Conservation (phyloP, 2,329 filamentous ascomycete genomes). For the Cytospora chrysosperma region DNA sequence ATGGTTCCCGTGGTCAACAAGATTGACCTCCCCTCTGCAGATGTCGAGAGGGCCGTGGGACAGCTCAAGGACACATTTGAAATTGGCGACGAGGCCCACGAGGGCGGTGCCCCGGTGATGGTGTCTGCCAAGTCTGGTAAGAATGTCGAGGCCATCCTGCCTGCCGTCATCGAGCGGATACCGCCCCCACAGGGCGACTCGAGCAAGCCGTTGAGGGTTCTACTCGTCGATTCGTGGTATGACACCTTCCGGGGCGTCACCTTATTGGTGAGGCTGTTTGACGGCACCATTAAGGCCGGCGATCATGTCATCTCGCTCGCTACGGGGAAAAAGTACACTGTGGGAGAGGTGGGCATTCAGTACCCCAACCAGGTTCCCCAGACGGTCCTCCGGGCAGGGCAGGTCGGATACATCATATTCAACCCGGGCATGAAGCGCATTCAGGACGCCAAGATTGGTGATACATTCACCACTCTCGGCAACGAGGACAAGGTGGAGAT, state of each 20-base stretch:
- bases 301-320: constrained; percentile 86
- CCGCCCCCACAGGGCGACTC: constrained; percentile 76
- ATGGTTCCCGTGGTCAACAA: constrained; percentile 96
- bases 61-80: constrained; percentile 89
- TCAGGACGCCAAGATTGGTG: constrained; percentile 92
- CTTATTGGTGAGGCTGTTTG: constrained; percentile 85
- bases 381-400: constrained; percentile 76
- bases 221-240: constrained; percentile 98
- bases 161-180: constrained; percentile 80
- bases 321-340: constrained; percentile 84
- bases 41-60: constrained; percentile 78
- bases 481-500: constrained; percentile 74
- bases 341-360: constrained; percentile 96
- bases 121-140: constrained; percentile 94
- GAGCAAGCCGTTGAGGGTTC: constrained; percentile 71
- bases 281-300: constrained; percentile 78
- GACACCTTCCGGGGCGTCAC: constrained; percentile 94
- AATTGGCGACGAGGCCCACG: constrained; percentile 65
- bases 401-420: constrained; percentile 96
- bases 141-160: constrained; percentile 80
- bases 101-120: constrained; percentile 49
- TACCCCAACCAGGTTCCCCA: constrained; percentile 86
- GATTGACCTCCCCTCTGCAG: constrained; percentile 87
- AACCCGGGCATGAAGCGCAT: constrained; percentile 98
- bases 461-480: constrained; percentile 86